Conservation (phyloP, 148 eudicot genomes). For the Suaeda aralocaspica region DNA sequence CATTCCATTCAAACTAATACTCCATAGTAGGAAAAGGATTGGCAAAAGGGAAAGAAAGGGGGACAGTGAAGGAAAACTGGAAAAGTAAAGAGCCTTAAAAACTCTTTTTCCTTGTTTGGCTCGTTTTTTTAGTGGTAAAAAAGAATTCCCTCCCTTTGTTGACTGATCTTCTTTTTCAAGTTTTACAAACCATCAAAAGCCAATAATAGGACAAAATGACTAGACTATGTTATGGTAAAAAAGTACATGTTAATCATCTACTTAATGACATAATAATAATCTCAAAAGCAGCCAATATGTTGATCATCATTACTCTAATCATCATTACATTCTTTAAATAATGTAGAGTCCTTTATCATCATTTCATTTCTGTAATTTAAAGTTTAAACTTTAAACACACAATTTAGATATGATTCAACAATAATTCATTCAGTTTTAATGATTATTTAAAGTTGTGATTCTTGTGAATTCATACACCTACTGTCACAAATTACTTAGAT, state of each 20-base stretch:
- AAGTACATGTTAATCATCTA: background rate
- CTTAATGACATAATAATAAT: background rate
- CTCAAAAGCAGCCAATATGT: background rate
- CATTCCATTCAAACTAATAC: slow-evolving; percentile 20
- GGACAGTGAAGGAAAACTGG: slow-evolving; percentile 23
- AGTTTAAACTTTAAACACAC: background rate
- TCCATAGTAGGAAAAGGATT: slow-evolving; percentile 18
- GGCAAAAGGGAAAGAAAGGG: slow-evolving; percentile 17
- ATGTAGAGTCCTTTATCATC: no score
- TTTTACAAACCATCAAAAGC: background rate
- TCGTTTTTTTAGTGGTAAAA: background rate
- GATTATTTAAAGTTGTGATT: background rate
- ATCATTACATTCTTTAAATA: background rate
- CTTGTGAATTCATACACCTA: background rate
- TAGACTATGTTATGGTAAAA: background rate
- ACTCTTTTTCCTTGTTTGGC: slow-evolving; percentile 25
- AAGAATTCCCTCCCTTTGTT: slow-evolving; percentile 24
- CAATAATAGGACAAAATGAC: slow-evolving; percentile 5
- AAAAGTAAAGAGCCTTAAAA: slow-evolving; percentile 9
- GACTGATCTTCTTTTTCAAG: slow-evolving; percentile 20
- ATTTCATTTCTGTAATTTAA: no score
- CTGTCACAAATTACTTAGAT: slow-evolving; percentile 7
- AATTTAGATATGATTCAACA: background rate
- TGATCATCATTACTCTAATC: background rate
- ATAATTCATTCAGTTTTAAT: no score